These are phyloP conservation scores for Euclidium syriacum DNA, from an alignment of 345 rosid species.

Conservation along the genomic window DNA sequence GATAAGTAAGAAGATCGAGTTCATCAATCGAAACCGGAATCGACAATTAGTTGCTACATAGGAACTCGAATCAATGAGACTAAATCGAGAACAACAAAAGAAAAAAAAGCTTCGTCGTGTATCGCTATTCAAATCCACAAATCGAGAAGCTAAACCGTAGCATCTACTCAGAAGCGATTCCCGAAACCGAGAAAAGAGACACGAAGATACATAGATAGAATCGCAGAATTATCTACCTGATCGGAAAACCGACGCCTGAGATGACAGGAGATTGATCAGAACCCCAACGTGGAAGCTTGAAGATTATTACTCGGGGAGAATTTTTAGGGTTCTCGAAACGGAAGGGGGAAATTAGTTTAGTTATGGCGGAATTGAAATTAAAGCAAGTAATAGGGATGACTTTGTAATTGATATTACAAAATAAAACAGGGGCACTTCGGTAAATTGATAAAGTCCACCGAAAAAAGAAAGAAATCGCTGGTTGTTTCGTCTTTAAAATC, in stretches of 20 bases:
- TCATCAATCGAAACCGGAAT: neutral
- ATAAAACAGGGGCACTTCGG: neutral
- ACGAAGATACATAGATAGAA: neutral
- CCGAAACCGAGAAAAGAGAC: neutral
- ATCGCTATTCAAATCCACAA: neutral
- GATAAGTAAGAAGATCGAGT: neutral
- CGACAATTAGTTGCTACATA: neutral
- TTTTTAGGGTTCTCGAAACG: conserved; percentile 6
- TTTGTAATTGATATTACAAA: neutral
- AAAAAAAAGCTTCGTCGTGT: neutral
- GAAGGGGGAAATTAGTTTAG: neutral
- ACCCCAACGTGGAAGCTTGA: neutral
- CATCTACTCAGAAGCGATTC: neutral
- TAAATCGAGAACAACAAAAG: neutral
- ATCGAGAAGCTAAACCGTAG: neutral
- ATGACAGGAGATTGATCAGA: neutral
- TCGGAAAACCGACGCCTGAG: neutral
- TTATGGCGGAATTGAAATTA: neutral
- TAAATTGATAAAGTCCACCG: too few relatives aligned
- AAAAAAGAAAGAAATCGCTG: neutral
- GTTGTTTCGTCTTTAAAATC: conserved; percentile 18
- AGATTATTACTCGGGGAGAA: neutral
- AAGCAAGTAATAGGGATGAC: neutral
- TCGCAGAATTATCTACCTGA: neutral
- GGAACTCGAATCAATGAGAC: neutral